Evolutionary conservation across 2,329 filamentous ascomycete species (phyloP), one percentile per base, ranked within the genome.

Genomic region (Ophiosphaerella narmari): DNA sequence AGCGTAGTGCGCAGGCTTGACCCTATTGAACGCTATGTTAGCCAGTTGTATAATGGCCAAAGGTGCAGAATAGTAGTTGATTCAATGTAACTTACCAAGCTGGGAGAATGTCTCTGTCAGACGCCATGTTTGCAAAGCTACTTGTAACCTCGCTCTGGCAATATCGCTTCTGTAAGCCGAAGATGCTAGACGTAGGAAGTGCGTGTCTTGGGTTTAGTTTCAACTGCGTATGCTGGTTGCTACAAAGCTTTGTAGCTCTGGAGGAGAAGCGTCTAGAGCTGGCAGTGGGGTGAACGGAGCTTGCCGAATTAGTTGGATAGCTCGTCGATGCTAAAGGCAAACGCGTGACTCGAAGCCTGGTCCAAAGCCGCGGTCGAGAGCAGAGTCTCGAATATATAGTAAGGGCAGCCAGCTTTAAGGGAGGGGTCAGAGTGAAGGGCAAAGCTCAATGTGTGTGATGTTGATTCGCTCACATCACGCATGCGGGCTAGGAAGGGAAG

Each of bases 1-100:
- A 66, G 84, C 80, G 77, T 99, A 99, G 78, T 97, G 91, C 55
- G 81, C 78, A 2, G 94, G 91, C 77, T 91, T 93, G 70, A 93
- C 85, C 68, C 84, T 86, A 54, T 35, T 32, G 13, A 35, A 39
- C 13, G 18, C 12, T 7, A n/a, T 45, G 57, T 71, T 34, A 71
- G 63, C 45, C 34, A 36, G 8, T 7, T 21, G 14, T 43, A 8
- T 14, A 14, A 18, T 18, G 1, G n/a, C 26, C 41, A 13, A 34
- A 9, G 23, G 7, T 24, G 12, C 9, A 29, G 4, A 4, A 14
- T 14, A 37, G n/a, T 48, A 11, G 9, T 16, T 5, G 11, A 24
- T 26, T 23, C 11, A 47, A 21, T 18, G 5, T 2, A 21, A 57
- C 74, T 66, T 56, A 78, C 76, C 74, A 74, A 52, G 72, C 65